Percentiles rank a stretch among this genome's conserved stretches.
phyloP scores from a whole-genome alignment of 768 basidiomycete genomes.

The Xerocomellus intermedius region DNA sequence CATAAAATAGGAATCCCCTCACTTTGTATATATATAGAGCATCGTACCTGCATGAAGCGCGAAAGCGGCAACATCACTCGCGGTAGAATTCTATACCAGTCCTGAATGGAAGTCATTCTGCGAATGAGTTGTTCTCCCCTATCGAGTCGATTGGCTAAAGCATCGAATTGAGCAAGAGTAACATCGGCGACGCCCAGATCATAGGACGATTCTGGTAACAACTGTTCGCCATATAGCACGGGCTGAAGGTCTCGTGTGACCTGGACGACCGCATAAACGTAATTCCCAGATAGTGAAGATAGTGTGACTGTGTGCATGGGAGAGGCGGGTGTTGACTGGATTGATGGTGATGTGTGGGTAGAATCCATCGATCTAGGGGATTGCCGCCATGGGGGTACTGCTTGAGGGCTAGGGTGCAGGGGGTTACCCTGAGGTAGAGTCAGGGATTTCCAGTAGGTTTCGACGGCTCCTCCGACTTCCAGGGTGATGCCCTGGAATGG shows the following conservation, averaged over 20 bases:
- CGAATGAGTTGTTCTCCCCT: slow-evolving; percentile 39
- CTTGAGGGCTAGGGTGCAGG: slow-evolving; percentile 35
- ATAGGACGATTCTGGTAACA: slow-evolving; percentile 67
- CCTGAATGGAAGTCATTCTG: slow-evolving; percentile 30
- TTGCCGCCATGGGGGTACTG: slow-evolving; percentile 35
- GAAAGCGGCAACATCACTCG: slow-evolving; percentile 69
- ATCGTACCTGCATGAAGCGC: slow-evolving; percentile 67
- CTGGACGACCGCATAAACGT: slow-evolving; percentile 83
- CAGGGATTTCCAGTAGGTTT: slow-evolving; percentile 97
- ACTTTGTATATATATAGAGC: slow-evolving; percentile 2
- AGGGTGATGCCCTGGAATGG: slow-evolving; percentile 91
- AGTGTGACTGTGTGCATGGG: slow-evolving; percentile 68
- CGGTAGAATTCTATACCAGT: slow-evolving; percentile 49
- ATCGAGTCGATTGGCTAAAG: slow-evolving; percentile 54
- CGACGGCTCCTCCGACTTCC: slow-evolving; percentile 91
- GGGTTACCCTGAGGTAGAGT: slow-evolving; percentile 29
- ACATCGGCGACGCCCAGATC: slow-evolving; percentile 84
- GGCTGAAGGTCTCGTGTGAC: slow-evolving; percentile 92
- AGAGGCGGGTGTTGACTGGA: slow-evolving; percentile 47
- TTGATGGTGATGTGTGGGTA: slow-evolving; percentile 70
- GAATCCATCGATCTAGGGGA: slow-evolving; percentile 45
- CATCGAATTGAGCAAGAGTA: slow-evolving; percentile 75
- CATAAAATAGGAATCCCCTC: slow-evolving; percentile 7
- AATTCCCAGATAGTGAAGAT: slow-evolving; percentile 87
- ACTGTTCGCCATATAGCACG: slow-evolving; percentile 76